Evolutionary conservation across 2,329 filamentous ascomycete genomes (phyloP).

Genomic region (Salinomyces thailandicus): DNA sequence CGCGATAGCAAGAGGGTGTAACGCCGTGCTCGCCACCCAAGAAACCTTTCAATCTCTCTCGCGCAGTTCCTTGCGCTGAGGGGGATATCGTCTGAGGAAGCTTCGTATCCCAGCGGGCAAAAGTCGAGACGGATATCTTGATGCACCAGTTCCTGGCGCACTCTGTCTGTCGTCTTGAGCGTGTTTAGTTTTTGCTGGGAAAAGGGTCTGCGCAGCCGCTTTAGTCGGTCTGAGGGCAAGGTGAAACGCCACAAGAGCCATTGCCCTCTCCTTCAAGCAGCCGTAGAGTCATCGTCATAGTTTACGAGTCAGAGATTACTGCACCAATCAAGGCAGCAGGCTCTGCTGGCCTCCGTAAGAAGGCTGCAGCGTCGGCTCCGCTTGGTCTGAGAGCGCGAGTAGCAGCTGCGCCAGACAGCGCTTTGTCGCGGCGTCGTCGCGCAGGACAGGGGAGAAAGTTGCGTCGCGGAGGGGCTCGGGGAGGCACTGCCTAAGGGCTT

Average conservation of each 20-base stretch:
- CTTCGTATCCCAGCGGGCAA: too few relatives aligned
- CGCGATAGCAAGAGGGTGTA: too few relatives aligned
- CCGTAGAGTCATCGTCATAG: too few relatives aligned
- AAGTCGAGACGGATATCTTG: too few relatives aligned
- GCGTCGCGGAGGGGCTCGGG: constrained; percentile 97
- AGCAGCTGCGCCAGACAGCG: constrained; percentile 92
- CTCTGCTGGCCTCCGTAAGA: constrained; percentile 14
- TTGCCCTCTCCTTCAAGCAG: background rate
- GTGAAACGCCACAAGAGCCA: background rate
- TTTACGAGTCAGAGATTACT: too few relatives aligned
- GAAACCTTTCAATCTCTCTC: too few relatives aligned
- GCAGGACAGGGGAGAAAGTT: constrained; percentile 90
- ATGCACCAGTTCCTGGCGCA: too few relatives aligned
- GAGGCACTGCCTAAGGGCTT: constrained; percentile 89
- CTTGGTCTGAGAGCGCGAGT: constrained; percentile 78
- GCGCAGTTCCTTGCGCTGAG: too few relatives aligned
- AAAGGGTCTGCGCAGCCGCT: background rate
- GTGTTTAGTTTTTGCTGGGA: too few relatives aligned
- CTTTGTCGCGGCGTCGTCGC: constrained; percentile 95
- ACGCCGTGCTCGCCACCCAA: too few relatives aligned
- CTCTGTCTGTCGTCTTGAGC: too few relatives aligned
- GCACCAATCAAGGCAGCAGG: constrained; percentile 8
- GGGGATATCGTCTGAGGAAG: too few relatives aligned
- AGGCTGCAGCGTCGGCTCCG: constrained; percentile 20
- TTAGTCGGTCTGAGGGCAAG: background rate